phyloP scores from a whole-genome alignment of 495 filamentous ascomycete species.

The Astrocystis sublimbata region DNA sequence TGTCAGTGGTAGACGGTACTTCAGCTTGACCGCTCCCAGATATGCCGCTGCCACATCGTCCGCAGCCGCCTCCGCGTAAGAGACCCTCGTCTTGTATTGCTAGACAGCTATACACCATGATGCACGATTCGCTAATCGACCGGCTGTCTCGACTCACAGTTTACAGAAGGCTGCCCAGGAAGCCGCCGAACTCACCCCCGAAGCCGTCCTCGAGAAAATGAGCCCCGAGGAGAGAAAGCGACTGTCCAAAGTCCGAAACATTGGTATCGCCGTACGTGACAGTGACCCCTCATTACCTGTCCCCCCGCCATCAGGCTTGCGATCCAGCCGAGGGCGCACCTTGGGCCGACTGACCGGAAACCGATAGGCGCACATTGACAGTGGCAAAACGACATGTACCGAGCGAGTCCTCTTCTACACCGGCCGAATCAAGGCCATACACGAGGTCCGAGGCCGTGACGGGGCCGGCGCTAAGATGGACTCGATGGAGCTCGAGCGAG shows the following conservation, averaged over 20 bases:
- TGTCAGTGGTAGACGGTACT: conserved; percentile 32
- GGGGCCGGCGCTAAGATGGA: conserved; percentile 99
- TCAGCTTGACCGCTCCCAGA: conserved; percentile 32
- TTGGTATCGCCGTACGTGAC: conserved; percentile 87
- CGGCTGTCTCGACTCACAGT: conserved; percentile 23
- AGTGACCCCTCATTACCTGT: conserved; percentile 25
- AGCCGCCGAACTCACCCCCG: conserved; percentile 45
- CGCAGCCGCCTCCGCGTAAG: conserved; percentile 31
- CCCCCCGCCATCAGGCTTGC: background rate
- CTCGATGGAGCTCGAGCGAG: conserved; percentile 97
- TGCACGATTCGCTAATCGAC: background rate
- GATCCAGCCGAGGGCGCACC: background rate
- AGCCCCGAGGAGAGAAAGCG: conserved; percentile 73
- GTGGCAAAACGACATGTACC: conserved; percentile 95
- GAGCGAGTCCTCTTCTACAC: conserved; percentile 99
- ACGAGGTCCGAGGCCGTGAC: conserved; percentile 96
- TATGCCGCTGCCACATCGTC: conserved; percentile 22
- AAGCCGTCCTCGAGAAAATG: conserved; percentile 59
- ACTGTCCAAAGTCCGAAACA: conserved; percentile 82
- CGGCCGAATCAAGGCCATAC: conserved; percentile 92
- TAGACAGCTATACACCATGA: no score
- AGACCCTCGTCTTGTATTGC: no score
- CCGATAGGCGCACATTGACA: conserved; percentile 94
- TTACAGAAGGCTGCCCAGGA: conserved; percentile 49
- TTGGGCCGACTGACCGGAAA: conserved; percentile 26